These are phyloP conservation scores for Tuber magnatum DNA, from an alignment of 495 filamentous ascomycete genomes.

Conservation along the genomic window DNA sequence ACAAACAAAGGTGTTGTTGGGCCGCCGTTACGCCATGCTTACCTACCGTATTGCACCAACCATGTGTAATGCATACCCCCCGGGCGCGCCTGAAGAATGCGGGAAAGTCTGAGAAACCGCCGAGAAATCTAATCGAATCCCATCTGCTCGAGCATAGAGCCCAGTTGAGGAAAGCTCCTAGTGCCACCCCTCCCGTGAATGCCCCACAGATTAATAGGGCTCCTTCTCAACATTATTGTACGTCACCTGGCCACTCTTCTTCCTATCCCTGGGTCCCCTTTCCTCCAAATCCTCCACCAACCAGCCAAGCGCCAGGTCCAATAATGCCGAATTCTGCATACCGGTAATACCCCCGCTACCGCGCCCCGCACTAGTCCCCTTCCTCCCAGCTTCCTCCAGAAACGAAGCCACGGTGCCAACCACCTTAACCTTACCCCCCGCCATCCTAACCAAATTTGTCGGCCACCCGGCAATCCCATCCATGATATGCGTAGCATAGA, in stretches of 20 bases:
- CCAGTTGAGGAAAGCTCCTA: neutral
- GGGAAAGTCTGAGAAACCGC: neutral
- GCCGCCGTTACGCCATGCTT: neutral
- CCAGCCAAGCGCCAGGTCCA: slow-evolving; percentile 78
- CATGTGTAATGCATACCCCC: neutral
- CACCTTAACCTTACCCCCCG: slow-evolving; percentile 73
- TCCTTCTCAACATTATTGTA: slow-evolving; percentile 25
- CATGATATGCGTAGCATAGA: slow-evolving; percentile 95
- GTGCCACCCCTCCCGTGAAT: neutral
- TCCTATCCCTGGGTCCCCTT: slow-evolving; percentile 59
- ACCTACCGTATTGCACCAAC: neutral
- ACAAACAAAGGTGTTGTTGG: neutral
- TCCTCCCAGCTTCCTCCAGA: slow-evolving; percentile 66
- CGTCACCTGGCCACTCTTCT: slow-evolving; percentile 26
- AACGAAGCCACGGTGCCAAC: slow-evolving; percentile 79
- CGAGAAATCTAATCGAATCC: neutral
- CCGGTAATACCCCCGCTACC: slow-evolving; percentile 13
- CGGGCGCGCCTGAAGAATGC: neutral
- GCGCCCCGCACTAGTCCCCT: slow-evolving; percentile 31
- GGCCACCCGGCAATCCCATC: slow-evolving; percentile 91
- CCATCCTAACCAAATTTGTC: slow-evolving; percentile 91
- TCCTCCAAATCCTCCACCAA: slow-evolving; percentile 72
- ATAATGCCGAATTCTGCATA: slow-evolving; percentile 31
- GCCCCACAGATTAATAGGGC: slow-evolving; percentile 12
- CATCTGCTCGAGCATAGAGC: neutral